A percentile compares a stretch with the other conserved stretches of the same genome.
Conservation (phyloP, 495 filamentous ascomycete species). For the Aspergillus mulundensis region DNA sequence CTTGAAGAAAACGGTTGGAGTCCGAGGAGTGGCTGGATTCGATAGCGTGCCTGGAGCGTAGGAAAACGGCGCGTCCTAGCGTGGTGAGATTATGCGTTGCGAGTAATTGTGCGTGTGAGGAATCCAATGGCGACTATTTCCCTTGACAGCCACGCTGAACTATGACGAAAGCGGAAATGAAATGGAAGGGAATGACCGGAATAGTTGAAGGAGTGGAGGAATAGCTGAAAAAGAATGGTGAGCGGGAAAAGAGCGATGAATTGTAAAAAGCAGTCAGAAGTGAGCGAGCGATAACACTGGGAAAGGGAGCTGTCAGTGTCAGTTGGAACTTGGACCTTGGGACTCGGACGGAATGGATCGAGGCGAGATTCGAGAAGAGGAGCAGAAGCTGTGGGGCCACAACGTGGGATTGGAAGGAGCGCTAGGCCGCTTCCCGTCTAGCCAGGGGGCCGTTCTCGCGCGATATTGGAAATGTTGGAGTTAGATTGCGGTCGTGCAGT, state of each 20-base stretch:
- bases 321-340: not conserved
- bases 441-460: conserved; percentile 10
- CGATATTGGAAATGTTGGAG: not conserved
- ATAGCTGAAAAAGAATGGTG: not conserved
- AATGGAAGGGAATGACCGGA: conserved; percentile 5
- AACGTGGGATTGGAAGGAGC: conserved; percentile 1
- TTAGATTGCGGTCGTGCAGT: not conserved
- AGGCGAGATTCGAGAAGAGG: conserved; percentile 4
- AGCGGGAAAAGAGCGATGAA: not conserved
- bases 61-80: not conserved
- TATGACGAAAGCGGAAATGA: conserved; percentile 5
- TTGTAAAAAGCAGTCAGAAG: not conserved
- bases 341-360: not conserved
- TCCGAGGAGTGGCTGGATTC: not conserved
- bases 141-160: conserved; percentile 5
- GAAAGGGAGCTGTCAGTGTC: not conserved
- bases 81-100: conserved; percentile 1
- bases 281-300: not conserved
- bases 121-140: not conserved
- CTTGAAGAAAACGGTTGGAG: not conserved
- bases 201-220: conserved; percentile 12
- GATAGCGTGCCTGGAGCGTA: conserved; percentile 2
- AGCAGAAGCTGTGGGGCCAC: not conserved
- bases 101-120: not conserved
- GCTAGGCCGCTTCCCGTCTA: conserved; percentile 9